Evolutionary conservation across 768 basidiomycete genomes (phyloP).

Genomic region (Boletus fagicola): DNA sequence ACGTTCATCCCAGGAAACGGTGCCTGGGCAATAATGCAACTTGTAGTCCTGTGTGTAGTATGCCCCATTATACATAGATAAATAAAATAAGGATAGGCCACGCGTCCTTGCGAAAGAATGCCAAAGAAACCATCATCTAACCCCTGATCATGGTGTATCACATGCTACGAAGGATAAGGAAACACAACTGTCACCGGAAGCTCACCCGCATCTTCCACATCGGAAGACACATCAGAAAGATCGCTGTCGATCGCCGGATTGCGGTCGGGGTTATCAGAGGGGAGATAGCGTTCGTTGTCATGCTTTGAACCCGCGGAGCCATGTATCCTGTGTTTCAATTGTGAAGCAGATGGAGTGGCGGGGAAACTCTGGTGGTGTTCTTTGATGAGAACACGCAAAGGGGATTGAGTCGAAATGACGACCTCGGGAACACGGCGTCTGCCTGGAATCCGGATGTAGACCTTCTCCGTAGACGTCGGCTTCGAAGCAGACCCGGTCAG

Average conservation of each 20-base stretch:
- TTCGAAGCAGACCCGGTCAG: constrained; percentile 18
- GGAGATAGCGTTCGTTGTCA: constrained; percentile 20
- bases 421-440: constrained; percentile 20
- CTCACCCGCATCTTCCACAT: constrained; percentile 24
- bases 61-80: constrained; percentile 19
- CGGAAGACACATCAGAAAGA: constrained; percentile 26
- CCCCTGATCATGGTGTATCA: constrained; percentile 4
- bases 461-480: constrained; percentile 23
- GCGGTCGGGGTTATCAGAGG: constrained; percentile 24
- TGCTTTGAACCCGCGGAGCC: constrained; percentile 18
- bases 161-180: constrained; percentile 18
- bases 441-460: constrained; percentile 26
- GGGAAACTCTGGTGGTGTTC: constrained; percentile 15
- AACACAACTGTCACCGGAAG: constrained; percentile 19
- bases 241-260: constrained; percentile 20
- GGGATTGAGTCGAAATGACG: constrained; percentile 14
- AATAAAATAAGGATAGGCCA: constrained; percentile 35
- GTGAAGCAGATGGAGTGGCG: constrained; percentile 23
- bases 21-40: neutral
- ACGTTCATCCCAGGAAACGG: neutral
- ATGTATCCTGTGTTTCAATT: constrained; percentile 21
- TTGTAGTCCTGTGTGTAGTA: neutral
- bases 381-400: constrained; percentile 10
- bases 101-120: constrained; percentile 12
- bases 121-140: constrained; percentile 11